Conservation (phyloP, 2,329 filamentous ascomycete genomes). For the Chaetomiaceae sp. region DNA sequence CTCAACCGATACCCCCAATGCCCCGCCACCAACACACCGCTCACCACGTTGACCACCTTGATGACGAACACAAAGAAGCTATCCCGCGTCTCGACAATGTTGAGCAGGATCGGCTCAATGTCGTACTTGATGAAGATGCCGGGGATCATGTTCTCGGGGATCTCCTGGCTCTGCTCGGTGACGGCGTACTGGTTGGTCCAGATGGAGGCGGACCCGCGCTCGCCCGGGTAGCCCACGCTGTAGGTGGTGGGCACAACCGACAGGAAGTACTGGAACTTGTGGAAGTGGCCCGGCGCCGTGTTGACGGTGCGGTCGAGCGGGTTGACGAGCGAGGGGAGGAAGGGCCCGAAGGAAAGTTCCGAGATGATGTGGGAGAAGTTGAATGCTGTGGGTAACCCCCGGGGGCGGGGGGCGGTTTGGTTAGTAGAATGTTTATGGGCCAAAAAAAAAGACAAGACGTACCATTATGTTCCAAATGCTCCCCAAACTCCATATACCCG, state of each 20-base stretch:
- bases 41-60: conserved; percentile 84
- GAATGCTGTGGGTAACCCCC: conserved; percentile 76
- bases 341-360: conserved; percentile 94
- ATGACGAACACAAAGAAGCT: conserved; percentile 71
- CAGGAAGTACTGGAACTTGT: conserved; percentile 97
- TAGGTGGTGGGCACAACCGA: conserved; percentile 94
- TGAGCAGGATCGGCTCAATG: conserved; percentile 89
- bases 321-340: conserved; percentile 89
- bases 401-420: too few species aligned
- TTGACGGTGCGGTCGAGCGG: conserved; percentile 90
- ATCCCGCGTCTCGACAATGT: conserved; percentile 76
- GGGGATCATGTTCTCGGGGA: conserved; percentile 69
- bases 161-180: conserved; percentile 73
- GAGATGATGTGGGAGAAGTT: conserved; percentile 98
- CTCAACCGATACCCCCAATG: conserved; percentile 87
- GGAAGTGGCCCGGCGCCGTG: conserved; percentile 69
- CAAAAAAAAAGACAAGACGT: conserved; percentile 34
- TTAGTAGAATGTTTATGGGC: neutral
- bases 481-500: conserved; percentile 79
- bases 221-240: conserved; percentile 52
- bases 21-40: conserved; percentile 85
- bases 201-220: conserved; percentile 54
- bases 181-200: conserved; percentile 98
- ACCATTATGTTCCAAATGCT: conserved; percentile 78
- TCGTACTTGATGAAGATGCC: conserved; percentile 99